These are phyloP conservation scores for Chloranthus sessilifolius DNA, from an alignment of 164 flowering plant genomes.

Conservation along the genomic window DNA sequence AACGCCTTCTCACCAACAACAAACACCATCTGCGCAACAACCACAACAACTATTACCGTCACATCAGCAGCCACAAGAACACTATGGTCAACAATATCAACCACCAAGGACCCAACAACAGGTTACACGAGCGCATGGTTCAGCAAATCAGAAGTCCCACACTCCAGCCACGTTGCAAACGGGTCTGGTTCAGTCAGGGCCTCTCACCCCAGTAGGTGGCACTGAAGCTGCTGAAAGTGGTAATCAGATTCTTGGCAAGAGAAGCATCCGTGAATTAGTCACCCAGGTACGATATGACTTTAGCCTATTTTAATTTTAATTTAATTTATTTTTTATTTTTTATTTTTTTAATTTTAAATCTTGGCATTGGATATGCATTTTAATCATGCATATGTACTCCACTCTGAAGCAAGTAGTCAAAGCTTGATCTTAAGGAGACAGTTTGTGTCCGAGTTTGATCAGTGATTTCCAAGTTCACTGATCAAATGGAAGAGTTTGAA, in stretches of 20 bases:
- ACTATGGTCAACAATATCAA: slow-evolving; percentile 42
- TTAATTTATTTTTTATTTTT: background rate
- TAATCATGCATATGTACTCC: too few relatives aligned
- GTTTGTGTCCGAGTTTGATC: too few relatives aligned
- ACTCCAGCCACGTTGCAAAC: slow-evolving; percentile 33
- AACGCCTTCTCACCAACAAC: slow-evolving; percentile 42
- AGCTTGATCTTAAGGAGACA: too few relatives aligned
- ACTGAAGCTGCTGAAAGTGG: slow-evolving; percentile 47
- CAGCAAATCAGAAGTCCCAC: slow-evolving; percentile 47
- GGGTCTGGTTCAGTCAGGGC: slow-evolving; percentile 24
- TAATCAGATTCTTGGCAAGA: slow-evolving; percentile 63
- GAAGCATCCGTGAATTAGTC: slow-evolving; percentile 83
- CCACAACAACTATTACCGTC: slow-evolving; percentile 32
- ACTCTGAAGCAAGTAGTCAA: too few relatives aligned
- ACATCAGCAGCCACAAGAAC: slow-evolving; percentile 60
- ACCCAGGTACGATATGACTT: slow-evolving; percentile 47
- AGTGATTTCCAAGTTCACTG: too few relatives aligned
- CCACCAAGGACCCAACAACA: slow-evolving; percentile 49
- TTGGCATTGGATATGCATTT: too few relatives aligned
- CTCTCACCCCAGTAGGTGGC: slow-evolving; percentile 23
- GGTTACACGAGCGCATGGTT: slow-evolving; percentile 32
- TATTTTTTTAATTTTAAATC: too few relatives aligned
- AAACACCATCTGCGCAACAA: slow-evolving; percentile 36
- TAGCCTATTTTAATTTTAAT: background rate
- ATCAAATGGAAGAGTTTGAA: too few relatives aligned